Evolutionary conservation across 2,329 filamentous ascomycete genomes (phyloP).

Genomic region (Paracorniculantispora psalliotae): DNA sequence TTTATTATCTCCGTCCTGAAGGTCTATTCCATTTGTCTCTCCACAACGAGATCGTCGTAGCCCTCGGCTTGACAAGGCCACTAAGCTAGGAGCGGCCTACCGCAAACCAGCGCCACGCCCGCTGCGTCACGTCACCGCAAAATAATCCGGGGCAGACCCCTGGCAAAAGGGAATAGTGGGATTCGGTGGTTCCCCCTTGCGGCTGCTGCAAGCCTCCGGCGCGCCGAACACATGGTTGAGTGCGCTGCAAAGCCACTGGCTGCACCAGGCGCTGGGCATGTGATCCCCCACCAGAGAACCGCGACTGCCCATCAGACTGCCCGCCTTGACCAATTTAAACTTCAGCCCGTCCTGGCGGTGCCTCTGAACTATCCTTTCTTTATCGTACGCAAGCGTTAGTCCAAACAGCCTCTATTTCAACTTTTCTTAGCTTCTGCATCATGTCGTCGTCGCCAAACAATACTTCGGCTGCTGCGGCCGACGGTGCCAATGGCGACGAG

Average conservation of each 20-base stretch:
- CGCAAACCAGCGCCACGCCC: constrained; percentile 7
- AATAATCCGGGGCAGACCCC: constrained; percentile 31
- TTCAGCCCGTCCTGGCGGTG: constrained; percentile 1
- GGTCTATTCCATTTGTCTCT: too few species aligned
- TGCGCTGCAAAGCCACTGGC: not conserved
- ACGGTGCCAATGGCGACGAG: constrained; percentile 32
- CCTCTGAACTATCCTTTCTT: not conserved
- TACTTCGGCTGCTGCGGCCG: constrained; percentile 22
- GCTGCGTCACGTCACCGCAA: constrained; percentile 17
- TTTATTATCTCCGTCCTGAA: too few species aligned
- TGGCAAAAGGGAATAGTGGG: constrained; percentile 15
- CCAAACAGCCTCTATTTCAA: not conserved
- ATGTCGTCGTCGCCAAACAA: constrained; percentile 27
- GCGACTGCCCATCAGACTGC: not conserved
- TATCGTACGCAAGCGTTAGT: not conserved
- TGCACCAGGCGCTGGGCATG: constrained; percentile 6
- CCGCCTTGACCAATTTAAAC: not conserved
- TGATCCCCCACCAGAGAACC: constrained; percentile 9
- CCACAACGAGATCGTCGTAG: not conserved
- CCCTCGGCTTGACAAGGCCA: constrained; percentile 1
- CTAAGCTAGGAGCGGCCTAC: constrained; percentile 1
- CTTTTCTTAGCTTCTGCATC: not conserved
- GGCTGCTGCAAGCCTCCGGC: constrained; percentile 7
- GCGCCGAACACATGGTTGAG: not conserved
- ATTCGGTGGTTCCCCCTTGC: constrained; percentile 1